Base-by-base conservation (phyloP, 2,329 filamentous ascomycete species). In the Sclerotinia minor region DNA sequence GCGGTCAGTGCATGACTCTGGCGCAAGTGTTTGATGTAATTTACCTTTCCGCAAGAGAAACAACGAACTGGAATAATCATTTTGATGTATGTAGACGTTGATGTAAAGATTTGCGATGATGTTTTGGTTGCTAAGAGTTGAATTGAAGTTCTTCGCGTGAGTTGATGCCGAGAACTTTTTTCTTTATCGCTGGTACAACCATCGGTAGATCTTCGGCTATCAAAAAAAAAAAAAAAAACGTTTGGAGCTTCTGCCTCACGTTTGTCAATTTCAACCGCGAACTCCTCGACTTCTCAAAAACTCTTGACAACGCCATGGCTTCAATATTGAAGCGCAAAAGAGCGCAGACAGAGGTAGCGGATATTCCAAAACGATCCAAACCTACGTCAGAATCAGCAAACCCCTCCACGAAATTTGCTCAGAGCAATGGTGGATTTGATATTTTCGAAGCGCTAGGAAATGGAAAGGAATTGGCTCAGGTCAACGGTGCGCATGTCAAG, bases 31-130 rank as follows among this genome's bases (percentile, higher is more conserved):
- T 54, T 35, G n/a, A 49, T 50, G 63, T 26, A 17, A 73, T 80
- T 69, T 81, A 97, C 95, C 92, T 99, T 99, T 80, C 95, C 95
- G 80, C 95, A 99, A 68, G 95, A 98, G 82, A 99, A 99, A 83
- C 95, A 99, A 74, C 95, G 92, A 73, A 99, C 92, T 3, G 95
- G 95, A 74, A 99, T 98, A 81, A 99, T 99, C 95, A 99, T 99
- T 68, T 81, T 90, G 82, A 73, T 67, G 57, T 47, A 44, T 35
- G 24, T 41, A 26, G 32, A 35, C 19, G 53, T 50, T 58, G 41
- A 45, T 58, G 52, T 59, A 35, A 49, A 65, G 29, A 17, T 45
- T 32, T 59, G 63, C 41, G 52, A 65, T 47, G 52, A 50, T 58
- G 63, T 49, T 58, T 53, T 47, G 52, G 41, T 49, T 65, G 29